Evolutionary conservation across 345 rosid genomes (phyloP).

Genomic region (Euclidium syriacum): DNA sequence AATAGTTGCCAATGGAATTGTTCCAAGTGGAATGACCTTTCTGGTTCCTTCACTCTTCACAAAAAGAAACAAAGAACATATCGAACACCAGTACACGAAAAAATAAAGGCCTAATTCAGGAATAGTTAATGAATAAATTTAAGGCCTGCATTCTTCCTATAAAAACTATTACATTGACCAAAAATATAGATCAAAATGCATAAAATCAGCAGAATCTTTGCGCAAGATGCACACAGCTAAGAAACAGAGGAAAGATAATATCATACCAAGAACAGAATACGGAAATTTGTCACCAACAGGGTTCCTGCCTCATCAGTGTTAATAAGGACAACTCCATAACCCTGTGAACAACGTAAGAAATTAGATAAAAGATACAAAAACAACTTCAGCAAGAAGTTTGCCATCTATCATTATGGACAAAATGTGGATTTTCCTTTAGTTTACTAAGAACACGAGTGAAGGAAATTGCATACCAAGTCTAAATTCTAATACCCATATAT

Average conservation of each 20-base stretch:
- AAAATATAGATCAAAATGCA: background rate
- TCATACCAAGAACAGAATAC: constrained; percentile 89
- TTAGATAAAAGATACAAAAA: background rate
- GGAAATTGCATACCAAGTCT: constrained; percentile 1
- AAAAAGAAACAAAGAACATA: constrained; percentile 18
- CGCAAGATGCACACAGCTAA: background rate
- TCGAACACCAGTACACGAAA: background rate
- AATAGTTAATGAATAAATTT: background rate
- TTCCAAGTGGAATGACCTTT: constrained; percentile 69
- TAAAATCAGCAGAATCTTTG: background rate
- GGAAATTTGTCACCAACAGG: constrained; percentile 82
- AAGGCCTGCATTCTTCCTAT: background rate
- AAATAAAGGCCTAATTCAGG: background rate
- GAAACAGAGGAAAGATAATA: constrained; percentile 7
- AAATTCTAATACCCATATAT: background rate
- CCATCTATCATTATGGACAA: background rate
- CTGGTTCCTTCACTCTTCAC: constrained; percentile 79
- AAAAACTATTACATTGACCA: background rate
- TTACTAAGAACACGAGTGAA: background rate
- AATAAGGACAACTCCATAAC: constrained; percentile 82
- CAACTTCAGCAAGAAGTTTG: background rate
- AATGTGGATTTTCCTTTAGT: background rate
- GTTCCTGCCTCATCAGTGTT: constrained; percentile 92
- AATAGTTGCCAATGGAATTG: constrained; percentile 80
- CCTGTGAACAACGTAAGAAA: constrained; percentile 42